Conservation (phyloP, 2,329 filamentous ascomycete species). For the Diplodia seriata region DNA sequence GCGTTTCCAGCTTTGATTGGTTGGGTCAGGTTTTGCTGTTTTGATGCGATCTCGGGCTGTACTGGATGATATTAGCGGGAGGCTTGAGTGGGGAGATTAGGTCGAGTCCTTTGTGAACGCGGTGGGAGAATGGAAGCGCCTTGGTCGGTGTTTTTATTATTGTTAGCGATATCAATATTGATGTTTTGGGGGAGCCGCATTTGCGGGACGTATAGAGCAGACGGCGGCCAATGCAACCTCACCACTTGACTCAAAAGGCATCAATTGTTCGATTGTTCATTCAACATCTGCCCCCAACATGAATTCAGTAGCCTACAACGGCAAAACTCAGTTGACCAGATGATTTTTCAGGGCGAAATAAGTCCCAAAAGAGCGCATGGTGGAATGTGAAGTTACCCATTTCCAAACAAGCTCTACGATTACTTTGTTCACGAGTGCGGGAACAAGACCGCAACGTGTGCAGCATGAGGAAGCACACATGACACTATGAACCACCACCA, state of each 20-base stretch:
- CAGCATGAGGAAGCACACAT: too few relatives aligned
- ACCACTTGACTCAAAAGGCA: neutral
- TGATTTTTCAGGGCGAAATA: neutral
- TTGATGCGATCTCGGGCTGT: neutral
- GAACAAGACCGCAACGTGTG: too few relatives aligned
- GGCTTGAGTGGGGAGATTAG: neutral
- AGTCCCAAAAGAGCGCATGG: too few relatives aligned
- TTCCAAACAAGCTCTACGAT: too few relatives aligned
- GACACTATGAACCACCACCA: neutral
- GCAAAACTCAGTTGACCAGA: neutral
- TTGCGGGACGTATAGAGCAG: neutral
- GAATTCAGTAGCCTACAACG: neutral
- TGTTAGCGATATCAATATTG: neutral
- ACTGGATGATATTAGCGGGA: neutral
- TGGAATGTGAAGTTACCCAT: too few relatives aligned
- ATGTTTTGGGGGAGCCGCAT: neutral
- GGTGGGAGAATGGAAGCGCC: neutral
- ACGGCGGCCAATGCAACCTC: neutral
- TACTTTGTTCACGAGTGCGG: too few relatives aligned
- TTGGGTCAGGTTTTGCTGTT: neutral
- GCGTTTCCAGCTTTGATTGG: neutral
- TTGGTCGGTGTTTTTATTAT: neutral
- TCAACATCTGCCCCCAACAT: neutral
- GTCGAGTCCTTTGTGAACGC: neutral
- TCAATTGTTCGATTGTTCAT: neutral